phyloP scores from a whole-genome alignment of 176 grass and related monocot genomes.

The Rhipidocladum racemiflorum region DNA sequence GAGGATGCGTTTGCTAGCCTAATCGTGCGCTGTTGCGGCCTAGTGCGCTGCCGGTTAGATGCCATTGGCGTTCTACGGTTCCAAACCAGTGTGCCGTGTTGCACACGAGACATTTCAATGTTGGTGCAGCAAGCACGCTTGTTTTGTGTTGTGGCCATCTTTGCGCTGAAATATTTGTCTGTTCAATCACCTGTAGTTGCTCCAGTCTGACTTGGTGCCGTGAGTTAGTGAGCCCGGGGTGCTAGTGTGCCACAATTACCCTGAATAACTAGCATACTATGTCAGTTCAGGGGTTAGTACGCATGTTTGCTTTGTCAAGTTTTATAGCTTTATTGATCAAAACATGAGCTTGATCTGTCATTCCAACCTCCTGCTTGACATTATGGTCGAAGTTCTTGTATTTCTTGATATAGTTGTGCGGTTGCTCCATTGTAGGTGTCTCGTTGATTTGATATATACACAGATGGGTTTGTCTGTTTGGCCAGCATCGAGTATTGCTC shows the following conservation, averaged over 20 bases:
- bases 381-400: not conserved
- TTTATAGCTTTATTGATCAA: not conserved
- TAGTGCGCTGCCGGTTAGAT: not conserved
- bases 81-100: not conserved
- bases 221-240: not conserved
- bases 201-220: not conserved
- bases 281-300: not conserved
- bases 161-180: not conserved
- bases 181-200: not conserved
- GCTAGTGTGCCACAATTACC: not conserved
- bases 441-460: not conserved
- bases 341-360: not conserved
- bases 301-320: not conserved
- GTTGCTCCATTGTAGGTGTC: not conserved
- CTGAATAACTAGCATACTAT: not conserved
- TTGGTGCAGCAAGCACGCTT: not conserved
- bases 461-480: not conserved
- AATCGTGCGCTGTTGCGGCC: not conserved
- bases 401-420: conserved; percentile 4
- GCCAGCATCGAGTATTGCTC: not conserved
- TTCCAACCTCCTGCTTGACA: not conserved
- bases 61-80: not conserved
- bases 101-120: not conserved
- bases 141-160: not conserved
- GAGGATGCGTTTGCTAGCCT: not conserved